Conservation (phyloP, 805 yeast species). For the Ogataea corticis region DNA sequence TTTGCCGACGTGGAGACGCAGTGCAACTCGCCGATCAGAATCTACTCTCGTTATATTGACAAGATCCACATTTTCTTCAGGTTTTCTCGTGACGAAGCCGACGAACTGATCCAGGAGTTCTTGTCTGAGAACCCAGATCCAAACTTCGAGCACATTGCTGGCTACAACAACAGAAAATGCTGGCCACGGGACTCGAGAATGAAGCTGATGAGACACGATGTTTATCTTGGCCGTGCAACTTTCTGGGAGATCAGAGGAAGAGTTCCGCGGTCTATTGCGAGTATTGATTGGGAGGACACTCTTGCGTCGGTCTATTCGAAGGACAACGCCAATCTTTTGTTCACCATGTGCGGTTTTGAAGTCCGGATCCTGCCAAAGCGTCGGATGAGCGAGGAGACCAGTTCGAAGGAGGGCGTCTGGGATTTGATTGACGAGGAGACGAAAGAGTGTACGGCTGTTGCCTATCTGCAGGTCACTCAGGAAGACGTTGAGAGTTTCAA, state of each 20-base stretch:
- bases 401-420: constrained; percentile 86
- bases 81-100: constrained; percentile 71
- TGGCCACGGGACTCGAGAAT: constrained; percentile 95
- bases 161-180: constrained; percentile 84
- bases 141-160: constrained; percentile 80
- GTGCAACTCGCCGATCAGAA: constrained; percentile 68
- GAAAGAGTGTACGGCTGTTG: constrained; percentile 86
- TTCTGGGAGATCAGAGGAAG: constrained; percentile 88
- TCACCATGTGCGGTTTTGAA: constrained; percentile 95
- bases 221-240: constrained; percentile 86
- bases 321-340: constrained; percentile 85
- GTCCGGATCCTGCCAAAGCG: constrained; percentile 79
- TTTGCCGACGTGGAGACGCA: constrained; percentile 62
- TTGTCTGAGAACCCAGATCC: constrained; percentile 90
- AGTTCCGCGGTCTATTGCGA: constrained; percentile 72
- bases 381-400: constrained; percentile 53
- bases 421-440: constrained; percentile 69
- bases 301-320: constrained; percentile 85
- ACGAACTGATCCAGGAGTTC: constrained; percentile 72
- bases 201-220: constrained; percentile 89
- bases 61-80: constrained; percentile 77
- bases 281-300: constrained; percentile 76
- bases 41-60: constrained; percentile 83
- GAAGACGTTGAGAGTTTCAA: constrained; percentile 79
- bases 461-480: constrained; percentile 78